Conservation (phyloP, 2,329 filamentous ascomycete genomes). For the Colletotrichum chrysophilum region DNA sequence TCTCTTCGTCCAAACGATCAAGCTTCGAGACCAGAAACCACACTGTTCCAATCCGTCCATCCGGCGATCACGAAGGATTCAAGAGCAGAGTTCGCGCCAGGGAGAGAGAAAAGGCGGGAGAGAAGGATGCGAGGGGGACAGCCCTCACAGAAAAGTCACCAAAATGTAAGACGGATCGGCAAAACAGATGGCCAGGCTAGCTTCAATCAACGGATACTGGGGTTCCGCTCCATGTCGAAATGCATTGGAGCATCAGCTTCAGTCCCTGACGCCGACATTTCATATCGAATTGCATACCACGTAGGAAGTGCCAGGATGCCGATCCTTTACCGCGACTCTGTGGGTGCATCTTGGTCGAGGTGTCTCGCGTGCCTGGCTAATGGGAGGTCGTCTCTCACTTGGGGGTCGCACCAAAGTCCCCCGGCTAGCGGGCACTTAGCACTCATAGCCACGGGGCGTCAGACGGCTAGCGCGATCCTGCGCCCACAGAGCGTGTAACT, state of each 20-base stretch:
- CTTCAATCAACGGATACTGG: not conserved
- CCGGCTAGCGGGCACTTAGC: not conserved
- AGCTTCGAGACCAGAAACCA: not conserved
- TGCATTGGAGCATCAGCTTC: not conserved
- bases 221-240: not conserved
- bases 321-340: not conserved
- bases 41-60: not conserved
- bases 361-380: not conserved
- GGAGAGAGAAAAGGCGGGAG: not conserved
- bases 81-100: not conserved
- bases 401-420: not conserved
- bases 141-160: not conserved
- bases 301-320: not conserved
- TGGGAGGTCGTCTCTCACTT: not conserved
- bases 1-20: not conserved
- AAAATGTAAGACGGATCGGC: not conserved
- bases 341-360: not conserved
- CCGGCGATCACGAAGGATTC: not conserved
- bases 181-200: not conserved
- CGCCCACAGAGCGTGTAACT: not conserved
- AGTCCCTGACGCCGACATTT: not conserved
- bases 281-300: not conserved
- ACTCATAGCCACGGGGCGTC: slow-evolving; percentile 3
- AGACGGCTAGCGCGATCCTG: slow-evolving; percentile 7
- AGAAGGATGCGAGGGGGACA: not conserved